Base-by-base conservation (phyloP, 805 yeast genomes). In the Kodamaea neixiangensis region DNA sequence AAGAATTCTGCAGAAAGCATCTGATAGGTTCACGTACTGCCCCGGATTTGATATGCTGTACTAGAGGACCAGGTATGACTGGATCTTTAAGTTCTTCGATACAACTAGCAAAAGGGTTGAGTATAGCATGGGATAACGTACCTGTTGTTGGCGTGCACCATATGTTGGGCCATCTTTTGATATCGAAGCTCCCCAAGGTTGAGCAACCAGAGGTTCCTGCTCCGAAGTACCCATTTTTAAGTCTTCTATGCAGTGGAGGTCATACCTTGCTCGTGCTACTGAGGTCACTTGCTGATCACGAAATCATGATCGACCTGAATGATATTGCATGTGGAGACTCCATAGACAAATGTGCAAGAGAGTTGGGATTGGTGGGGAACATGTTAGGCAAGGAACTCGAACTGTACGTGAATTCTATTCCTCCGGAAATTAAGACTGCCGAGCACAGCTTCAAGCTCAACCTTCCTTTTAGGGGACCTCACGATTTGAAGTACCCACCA, bases 61-160 rank as follows among this genome's bases (percentile, higher is more conserved):
- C 99, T 0, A 72, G 96, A 57, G 99, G 99, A 0, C 99, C 99
- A 0, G 99, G 99, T 0, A 90, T 94, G 97, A 80, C 84, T 7
- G 97, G 97, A 0, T 86, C 96, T 0, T 72, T 94, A 11, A 79
- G 89, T 7, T 86, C 89, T 0, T 96, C 97, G 1, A 73, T 87
- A 19, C 94, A 88, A 60, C 68, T 89, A 38, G 96, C 96, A 0
- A 87, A 89, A 59, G 99, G 98, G 0, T 71, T 94, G 10, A 72
- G 91, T 1, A 69, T 87, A 0, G 97, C 92, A 0, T 87, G 90
- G 86, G 66, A 78, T 11, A 18, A 33, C 19, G 78, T 73, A 5
- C 97, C 97, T 0, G 61, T 89, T 15, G 73, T 94, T 1, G 98
- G 97, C 0, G 97, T 93, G 0, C 96, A 94, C 65, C 99, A 94